Evolutionary conservation across 768 basidiomycete species (phyloP).

Genomic region (Termitomyces sp.): DNA sequence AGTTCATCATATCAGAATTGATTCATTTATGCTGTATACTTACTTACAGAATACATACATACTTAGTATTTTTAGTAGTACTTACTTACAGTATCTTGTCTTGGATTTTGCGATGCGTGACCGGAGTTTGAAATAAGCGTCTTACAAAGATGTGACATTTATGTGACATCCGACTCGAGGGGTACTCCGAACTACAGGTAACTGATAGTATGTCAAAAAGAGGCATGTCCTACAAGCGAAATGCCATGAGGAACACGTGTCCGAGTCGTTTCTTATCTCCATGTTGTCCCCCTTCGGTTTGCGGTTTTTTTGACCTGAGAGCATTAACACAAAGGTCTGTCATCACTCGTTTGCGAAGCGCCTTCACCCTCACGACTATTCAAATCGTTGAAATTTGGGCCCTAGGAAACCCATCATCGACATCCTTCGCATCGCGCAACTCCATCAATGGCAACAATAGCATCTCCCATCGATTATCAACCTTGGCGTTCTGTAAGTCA

Average conservation of each 20-base stretch:
- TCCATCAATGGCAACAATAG: neutral
- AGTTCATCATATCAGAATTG: too few relatives aligned
- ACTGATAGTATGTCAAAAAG: neutral
- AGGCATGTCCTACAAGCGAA: neutral
- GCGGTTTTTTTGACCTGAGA: neutral
- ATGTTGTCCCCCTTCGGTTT: neutral
- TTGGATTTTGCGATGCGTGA: too few relatives aligned
- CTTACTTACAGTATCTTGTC: too few relatives aligned
- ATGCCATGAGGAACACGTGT: neutral
- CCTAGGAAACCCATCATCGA: neutral
- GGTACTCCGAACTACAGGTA: too few relatives aligned
- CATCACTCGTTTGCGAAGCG: neutral
- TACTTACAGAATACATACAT: too few relatives aligned
- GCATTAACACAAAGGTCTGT: neutral
- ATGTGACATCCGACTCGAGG: too few relatives aligned
- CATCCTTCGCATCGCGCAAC: neutral
- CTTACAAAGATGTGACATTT: too few relatives aligned
- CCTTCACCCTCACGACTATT: constrained; percentile 2
- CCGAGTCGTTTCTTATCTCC: neutral
- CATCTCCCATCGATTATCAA: neutral
- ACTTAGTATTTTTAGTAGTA: too few relatives aligned
- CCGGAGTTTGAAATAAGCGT: too few relatives aligned
- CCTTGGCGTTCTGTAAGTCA: neutral
- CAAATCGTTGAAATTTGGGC: neutral
- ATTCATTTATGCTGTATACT: too few relatives aligned